Evolutionary conservation across 495 filamentous ascomycete genomes (phyloP), one percentile per base, ranked within the genome.

Genomic region (Penicillium cosmopolitanum): DNA sequence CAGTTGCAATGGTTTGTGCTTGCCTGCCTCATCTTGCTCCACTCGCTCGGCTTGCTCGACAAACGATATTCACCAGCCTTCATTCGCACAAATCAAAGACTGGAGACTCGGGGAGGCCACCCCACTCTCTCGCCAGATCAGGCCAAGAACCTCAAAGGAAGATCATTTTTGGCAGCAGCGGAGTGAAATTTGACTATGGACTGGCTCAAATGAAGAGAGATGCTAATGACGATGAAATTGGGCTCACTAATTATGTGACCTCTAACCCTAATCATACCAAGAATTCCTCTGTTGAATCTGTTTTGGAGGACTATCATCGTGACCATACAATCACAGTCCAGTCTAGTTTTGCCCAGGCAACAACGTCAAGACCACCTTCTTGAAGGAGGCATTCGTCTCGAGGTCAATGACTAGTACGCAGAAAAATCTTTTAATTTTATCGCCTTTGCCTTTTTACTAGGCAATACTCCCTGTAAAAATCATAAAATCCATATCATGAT

Each of bases 11-110:
- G 34, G 61, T 80, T 25, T 76, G 73, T 50, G 75, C 73, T 47
- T 79, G 77, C 55, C 64, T 80, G 43, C 75, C 76, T 5, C 74
- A 71, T 55, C 71, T 78, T 38, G 69, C 69, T 7, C 77, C 77
- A 5, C 60, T 78, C 2, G 64, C 67, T 5, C 69, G 69, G 9
- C 57, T 67, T 47, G 65, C 50, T 55, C 23, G 56, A 48, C 38
- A 51, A 51, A 46, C 60, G 34, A 40, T 63, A 2, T 11, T 38
- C 11, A n/a, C 36, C 36, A 46, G 28, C 52, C 0, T 40, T 10
- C 21, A 44, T 12, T 50, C 50, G n/a, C 31, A 40, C 12, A 11
- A 51, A 7, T 16, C 36, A 12, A 18, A 13, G 31, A 19, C 19
- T 2, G 51, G 13, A 16, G 8, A 19, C 8, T 36, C 51, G 4